Percentiles rank a stretch among this genome's conserved stretches.
Evolutionary conservation across 805 yeast genomes (phyloP).

Genomic region (Starmerella stellata): DNA sequence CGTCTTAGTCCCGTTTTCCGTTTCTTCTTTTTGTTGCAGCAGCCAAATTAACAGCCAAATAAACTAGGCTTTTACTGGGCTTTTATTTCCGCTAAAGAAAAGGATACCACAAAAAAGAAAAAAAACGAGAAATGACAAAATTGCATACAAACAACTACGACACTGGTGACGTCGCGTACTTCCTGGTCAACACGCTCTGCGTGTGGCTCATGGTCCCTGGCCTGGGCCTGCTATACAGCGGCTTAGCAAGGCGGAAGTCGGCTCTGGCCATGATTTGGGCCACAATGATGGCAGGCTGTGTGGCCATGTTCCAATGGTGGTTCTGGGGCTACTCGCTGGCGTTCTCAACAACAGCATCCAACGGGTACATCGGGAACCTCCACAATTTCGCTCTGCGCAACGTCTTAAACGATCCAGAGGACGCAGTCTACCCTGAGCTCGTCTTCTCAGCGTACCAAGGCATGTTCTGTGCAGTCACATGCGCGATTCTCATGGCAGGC

Average conservation of each 20-base stretch:
- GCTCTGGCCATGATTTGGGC: conserved; percentile 76
- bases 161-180: conserved; percentile 26
- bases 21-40: too few relatives aligned
- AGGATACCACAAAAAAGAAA: too few relatives aligned
- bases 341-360: conserved; percentile 59
- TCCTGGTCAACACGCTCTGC: conserved; percentile 27
- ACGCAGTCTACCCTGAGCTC: conserved; percentile 52
- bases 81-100: too few relatives aligned
- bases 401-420: conserved; percentile 34
- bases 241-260: conserved; percentile 76
- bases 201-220: conserved; percentile 92
- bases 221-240: conserved; percentile 78
- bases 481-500: conserved; percentile 82
- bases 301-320: conserved; percentile 81
- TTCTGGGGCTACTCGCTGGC: conserved; percentile 97
- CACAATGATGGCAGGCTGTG: conserved; percentile 50
- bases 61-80: too few relatives aligned
- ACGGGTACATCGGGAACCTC: conserved; percentile 75
- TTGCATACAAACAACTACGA: conserved; percentile 19
- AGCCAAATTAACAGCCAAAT: too few relatives aligned
- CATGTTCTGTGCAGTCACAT: conserved; percentile 80
- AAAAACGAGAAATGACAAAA: conserved; percentile 11
- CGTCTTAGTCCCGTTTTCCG: too few relatives aligned
- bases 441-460: conserved; percentile 76
- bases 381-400: conserved; percentile 66